Base-by-base conservation (phyloP, 169 alveolate species). In the Hepatocystis sp. region DNA sequence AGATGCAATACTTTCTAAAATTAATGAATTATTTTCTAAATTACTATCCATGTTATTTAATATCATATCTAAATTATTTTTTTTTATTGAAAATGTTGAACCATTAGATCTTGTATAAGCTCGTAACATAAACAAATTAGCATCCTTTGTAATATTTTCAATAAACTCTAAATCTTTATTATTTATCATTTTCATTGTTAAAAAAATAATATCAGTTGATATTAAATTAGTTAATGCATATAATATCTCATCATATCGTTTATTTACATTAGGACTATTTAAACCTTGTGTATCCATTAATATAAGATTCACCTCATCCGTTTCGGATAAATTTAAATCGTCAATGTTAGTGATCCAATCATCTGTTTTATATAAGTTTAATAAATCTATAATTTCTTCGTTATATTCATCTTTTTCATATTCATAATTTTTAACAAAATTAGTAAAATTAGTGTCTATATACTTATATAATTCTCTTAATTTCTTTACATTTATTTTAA, bases 241-340 rank as follows among this genome's bases (percentile, higher is more conserved):
- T 13, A 92, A 65, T 11, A 93, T 93, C 66, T 92, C 95, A 46
- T 92, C 95, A 66, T 90, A 92, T 36, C 91, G 46, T 44, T 66
- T 85, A 34, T 85, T 84, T 32, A 90, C 93, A 49, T 90, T 86
- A 5, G 90, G 89, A 30, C 93, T 81, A 47, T 90, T 92, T 61
- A 92, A 92, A 7, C 95, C 95, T 52, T 90, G 94, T 21, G 91
- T 88, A 32, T 92, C 95, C 78, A 92, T 36, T 34, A 92, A 42
- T n/a, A 92, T 81, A n/a, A 92, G 78, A 58, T 92, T 92, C 0
- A 92, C 94, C 61, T 61, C 86, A 15, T 85, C 84, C 0, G 61
- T 49, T 19, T 63, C 81, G 19, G 58, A 34, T 49, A 56, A 46
- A 32, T 90, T 78, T 42, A 67, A 40, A 19, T 81, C 84, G 15